A percentile compares a stretch with the other conserved stretches of the same genome.
phyloP scores from a whole-genome alignment of 768 basidiomycete species.

The Leccinum boreale region DNA sequence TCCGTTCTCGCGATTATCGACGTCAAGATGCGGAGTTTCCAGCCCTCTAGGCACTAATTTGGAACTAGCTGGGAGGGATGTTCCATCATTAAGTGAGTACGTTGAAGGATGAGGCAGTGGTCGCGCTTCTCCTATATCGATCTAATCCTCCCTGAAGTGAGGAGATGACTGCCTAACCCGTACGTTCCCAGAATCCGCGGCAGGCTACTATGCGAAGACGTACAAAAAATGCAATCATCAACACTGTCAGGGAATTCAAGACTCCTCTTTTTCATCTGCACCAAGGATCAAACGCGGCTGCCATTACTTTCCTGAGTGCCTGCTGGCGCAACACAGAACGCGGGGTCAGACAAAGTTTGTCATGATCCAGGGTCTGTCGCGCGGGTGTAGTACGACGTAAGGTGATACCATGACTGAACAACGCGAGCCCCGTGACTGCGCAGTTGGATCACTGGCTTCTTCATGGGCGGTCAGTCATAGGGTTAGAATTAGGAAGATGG shows the following conservation, averaged over 20 bases:
- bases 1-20: not conserved
- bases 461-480: not conserved
- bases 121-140: not conserved
- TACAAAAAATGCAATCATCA: not conserved
- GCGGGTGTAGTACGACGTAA: not conserved
- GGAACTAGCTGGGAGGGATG: not conserved
- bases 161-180: not conserved
- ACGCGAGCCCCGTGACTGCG: not conserved
- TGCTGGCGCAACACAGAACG: not conserved
- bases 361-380: not conserved
- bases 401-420: not conserved
- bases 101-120: not conserved
- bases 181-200: not conserved
- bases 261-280: not conserved
- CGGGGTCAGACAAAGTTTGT: not conserved
- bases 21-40: not conserved
- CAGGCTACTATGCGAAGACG: not conserved
- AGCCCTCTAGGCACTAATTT: not conserved
- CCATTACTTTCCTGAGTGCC: not conserved
- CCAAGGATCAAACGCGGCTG: not conserved
- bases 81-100: not conserved
- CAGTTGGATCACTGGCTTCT: not conserved
- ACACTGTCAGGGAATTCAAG: not conserved
- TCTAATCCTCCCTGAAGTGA: not conserved
- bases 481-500: not conserved